Conservation (phyloP, 2,329 filamentous ascomycete species). For the Zasmidium cellare region DNA sequence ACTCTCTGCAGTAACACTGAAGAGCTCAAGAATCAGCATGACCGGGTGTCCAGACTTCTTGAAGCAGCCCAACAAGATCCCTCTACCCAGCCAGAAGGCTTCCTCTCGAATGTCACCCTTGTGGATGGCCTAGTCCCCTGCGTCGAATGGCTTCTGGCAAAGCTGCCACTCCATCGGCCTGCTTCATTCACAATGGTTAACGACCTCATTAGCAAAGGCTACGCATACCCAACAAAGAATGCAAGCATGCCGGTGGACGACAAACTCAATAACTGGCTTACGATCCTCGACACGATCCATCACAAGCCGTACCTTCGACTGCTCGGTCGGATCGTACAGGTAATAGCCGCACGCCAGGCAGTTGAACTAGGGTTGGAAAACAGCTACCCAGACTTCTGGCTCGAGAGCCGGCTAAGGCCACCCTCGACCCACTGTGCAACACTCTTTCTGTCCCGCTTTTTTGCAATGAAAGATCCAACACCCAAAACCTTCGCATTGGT, state of each 20-base stretch:
- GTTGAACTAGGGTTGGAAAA: not conserved
- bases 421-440: no score
- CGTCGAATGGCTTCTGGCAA: conserved; percentile 13
- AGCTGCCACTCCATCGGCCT: conserved; percentile 6
- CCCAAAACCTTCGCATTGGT: conserved; percentile 5
- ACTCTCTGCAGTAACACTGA: not conserved
- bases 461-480: not conserved
- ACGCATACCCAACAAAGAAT: conserved; percentile 11
- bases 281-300: conserved; percentile 17
- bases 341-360: not conserved
- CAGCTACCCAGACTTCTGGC: no score
- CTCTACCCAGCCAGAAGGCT: not conserved
- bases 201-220: conserved; percentile 21
- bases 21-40: conserved; percentile 7
- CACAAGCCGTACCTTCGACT: conserved; percentile 15
- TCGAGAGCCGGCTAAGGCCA: no score
- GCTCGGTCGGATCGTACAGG: conserved; percentile 6
- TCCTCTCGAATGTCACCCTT: conserved; percentile 10
- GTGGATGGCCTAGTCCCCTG: conserved; percentile 6
- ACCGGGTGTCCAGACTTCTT: not conserved
- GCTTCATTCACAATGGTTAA: conserved; percentile 19
- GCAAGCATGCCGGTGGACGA: conserved; percentile 17
- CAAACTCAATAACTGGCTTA: conserved; percentile 17
- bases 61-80: not conserved
- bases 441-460: no score